Base-by-base conservation (phyloP, 768 basidiomycete genomes). In the Leucogyrophana mollusca region DNA sequence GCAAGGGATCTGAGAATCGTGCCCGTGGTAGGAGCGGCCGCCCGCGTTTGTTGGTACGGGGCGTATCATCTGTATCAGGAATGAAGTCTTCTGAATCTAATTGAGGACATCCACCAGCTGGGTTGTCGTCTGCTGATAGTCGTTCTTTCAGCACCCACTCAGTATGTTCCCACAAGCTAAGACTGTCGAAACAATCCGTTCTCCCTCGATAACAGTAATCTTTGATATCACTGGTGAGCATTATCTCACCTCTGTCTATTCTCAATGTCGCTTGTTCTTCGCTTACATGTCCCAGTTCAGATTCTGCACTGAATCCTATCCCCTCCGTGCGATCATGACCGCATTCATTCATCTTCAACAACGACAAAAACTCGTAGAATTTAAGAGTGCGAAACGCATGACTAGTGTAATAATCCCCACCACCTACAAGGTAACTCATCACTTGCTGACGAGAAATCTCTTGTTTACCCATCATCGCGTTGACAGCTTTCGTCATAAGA, bases 391-490 rank as follows among this genome's bases (percentile, higher is more conserved):
- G n/a, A 16, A 37, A 16, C 1, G 13, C 47, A 23, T 60, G 54
- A n/a, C 46, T 51, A 0, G 34, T 50, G 14, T 61, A 64, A 21
- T 44, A 24, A 18, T 61, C 58, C 0, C 61, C 64, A 0, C 56
- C 49, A 0, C 61, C 65, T 0, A 64, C 36, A 0, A 66, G 17
- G 24, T 64, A 63, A 22, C 61, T 64, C 56, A 62, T 54, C 0
- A 66, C 62, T 32, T 66, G 64, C 2, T 58, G 61, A 9, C 60
- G 59, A 0, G 65, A 68, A 0, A 66, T 42, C 17, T 68, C 65
- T 16, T 64, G 57, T 0, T 39, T 34, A 0, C 49, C 53, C 46
- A 66, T 56, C 42, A 64, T 46, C 0, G 52, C 42, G 10, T 61
- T 56, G 0, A 54, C 50, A 6, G 49, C 43, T 8, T 46, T 55